These are phyloP conservation scores for Plectosphaerella sp. DNA, from an alignment of 2,329 filamentous ascomycete species.

Conservation along the genomic window DNA sequence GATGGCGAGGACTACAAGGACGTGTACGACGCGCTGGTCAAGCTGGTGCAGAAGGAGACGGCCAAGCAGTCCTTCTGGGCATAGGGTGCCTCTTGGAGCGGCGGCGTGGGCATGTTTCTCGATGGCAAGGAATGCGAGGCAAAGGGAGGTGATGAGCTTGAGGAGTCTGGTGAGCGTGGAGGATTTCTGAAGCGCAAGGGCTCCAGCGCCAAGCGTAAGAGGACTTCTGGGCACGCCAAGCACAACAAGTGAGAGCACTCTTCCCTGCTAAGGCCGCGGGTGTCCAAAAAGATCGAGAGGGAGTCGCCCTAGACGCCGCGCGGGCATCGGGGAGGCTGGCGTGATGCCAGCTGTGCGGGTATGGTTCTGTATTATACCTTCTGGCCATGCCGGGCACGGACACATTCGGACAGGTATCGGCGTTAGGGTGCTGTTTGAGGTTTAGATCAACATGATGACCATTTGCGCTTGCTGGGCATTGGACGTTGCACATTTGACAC, in stretches of 20 bases:
- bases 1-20: constrained; percentile 58
- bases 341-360: constrained; percentile 5
- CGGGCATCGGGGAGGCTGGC: neutral
- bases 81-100: constrained; percentile 16
- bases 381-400: constrained; percentile 10
- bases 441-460: neutral
- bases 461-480: neutral
- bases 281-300: no score
- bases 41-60: constrained; percentile 63
- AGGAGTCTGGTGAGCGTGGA: neutral
- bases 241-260: neutral
- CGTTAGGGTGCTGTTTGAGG: constrained; percentile 3
- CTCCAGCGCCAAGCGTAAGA: neutral
- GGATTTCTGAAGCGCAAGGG: neutral
- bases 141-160: neutral
- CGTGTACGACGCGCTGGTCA: constrained; percentile 60
- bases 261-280: no score
- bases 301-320: no score
- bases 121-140: constrained; percentile 12
- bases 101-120: constrained; percentile 1
- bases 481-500: no score
- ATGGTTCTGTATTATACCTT: constrained; percentile 11
- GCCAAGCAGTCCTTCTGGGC: constrained; percentile 51
- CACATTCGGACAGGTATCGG: constrained; percentile 6
- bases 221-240: neutral